phyloP scores from a whole-genome alignment of 257 asterid genomes.

The Mitragyna speciosa region DNA sequence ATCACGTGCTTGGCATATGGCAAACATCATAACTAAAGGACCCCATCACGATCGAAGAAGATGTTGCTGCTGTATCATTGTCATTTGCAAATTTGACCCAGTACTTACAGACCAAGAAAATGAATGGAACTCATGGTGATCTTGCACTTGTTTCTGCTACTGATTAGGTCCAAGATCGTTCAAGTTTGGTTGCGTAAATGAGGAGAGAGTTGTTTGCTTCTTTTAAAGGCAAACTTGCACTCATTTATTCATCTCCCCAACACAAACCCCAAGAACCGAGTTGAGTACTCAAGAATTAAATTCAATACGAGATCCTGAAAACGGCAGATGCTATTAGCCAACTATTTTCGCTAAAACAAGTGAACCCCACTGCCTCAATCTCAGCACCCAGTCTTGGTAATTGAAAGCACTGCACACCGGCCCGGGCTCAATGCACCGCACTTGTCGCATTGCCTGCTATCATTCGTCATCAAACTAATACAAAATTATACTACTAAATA shows the following conservation, averaged over 20 bases:
- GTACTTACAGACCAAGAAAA: neutral
- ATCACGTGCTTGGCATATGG: constrained; percentile 30
- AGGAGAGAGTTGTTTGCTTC: constrained; percentile 30
- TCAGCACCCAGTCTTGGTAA: constrained; percentile 28
- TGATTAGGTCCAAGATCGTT: neutral
- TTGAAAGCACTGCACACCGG: constrained; percentile 28
- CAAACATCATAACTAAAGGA: constrained; percentile 11
- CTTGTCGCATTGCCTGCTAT: constrained; percentile 7
- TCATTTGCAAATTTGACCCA: constrained; percentile 10
- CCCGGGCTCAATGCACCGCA: constrained; percentile 11
- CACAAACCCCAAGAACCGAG: neutral
- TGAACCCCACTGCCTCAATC: constrained; percentile 14
- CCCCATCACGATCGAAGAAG: neutral
- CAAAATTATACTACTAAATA: neutral
- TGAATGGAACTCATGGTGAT: neutral
- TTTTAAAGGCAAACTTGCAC: constrained; percentile 24
- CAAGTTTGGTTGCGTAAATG: constrained; percentile 5
- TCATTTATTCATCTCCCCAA: constrained; percentile 11
- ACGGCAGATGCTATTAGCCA: neutral
- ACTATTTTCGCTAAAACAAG: neutral
- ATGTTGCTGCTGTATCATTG: neutral
- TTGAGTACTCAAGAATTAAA: neutral
- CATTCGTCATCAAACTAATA: neutral
- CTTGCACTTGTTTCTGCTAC: neutral
- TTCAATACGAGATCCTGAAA: constrained; percentile 12